Conservation (phyloP, 2,329 filamentous ascomycete species). For the Phaeosphaeriaceae sp. region DNA sequence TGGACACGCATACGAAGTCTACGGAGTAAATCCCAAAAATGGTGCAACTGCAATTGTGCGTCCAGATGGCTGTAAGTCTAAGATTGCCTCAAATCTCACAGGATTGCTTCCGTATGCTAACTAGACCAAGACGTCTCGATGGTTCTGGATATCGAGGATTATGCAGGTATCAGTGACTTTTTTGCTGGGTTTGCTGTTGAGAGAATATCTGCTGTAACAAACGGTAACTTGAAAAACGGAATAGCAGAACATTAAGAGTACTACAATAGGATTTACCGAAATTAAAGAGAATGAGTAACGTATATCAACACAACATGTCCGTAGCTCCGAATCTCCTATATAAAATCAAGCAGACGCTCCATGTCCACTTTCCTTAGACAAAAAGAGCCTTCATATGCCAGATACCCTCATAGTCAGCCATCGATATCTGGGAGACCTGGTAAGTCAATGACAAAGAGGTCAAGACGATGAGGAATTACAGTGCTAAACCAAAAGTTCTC, state of each 20-base stretch:
- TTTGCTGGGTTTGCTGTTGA: conserved; percentile 1
- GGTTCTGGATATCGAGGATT: conserved; percentile 1
- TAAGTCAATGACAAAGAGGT: not conserved
- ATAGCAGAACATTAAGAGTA: not conserved
- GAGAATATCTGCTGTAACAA: not conserved
- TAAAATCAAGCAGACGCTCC: not conserved
- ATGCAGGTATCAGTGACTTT: conserved; percentile 1
- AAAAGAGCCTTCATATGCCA: not conserved
- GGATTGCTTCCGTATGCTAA: not conserved
- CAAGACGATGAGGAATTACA: not conserved
- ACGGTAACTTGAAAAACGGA: not conserved
- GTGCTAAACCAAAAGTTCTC: not conserved
- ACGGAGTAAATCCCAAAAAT: not conserved
- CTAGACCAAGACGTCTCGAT: not conserved
- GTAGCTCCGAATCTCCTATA: too few species aligned
- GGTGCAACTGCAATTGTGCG: not conserved
- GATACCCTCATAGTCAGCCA: not conserved
- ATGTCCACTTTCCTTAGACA: not conserved
- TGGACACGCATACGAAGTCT: not conserved
- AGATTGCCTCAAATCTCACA: not conserved
- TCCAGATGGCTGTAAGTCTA: conserved; percentile 1
- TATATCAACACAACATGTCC: too few species aligned
- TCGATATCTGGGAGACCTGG: not conserved
- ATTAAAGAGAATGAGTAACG: too few species aligned
- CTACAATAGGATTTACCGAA: too few species aligned